Evolutionary conservation across 225 moss, liverwort and hornwort genomes (phyloP), one percentile per base, ranked within the genome.

Genomic region (Anthoceros angustus): DNA sequence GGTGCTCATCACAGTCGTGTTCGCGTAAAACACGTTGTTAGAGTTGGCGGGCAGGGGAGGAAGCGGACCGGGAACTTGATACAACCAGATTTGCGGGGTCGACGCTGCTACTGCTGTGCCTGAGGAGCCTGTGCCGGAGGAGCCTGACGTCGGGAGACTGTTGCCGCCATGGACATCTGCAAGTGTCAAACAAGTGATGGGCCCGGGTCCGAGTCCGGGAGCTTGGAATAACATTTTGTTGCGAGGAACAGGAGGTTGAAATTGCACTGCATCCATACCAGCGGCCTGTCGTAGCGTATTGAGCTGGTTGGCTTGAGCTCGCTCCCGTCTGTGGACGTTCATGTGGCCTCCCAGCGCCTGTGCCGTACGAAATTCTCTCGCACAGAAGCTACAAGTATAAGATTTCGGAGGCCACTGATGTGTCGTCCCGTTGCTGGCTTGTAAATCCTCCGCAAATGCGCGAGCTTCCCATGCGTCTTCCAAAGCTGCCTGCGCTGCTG

Each of bases 271-370:
- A 20, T 20, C 8, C 20, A 20, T 8, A 43, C 43, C 8, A 12
- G 49, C 49, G 49, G 49, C 7, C 18, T 23, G 12, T 55, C 12
- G 55, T 4, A 7, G 55, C 55, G 4, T 14, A 20, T 23, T 55
- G 18, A 15, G 55, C 14, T 18, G 62, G 14, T 73, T 77, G 0
- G 86, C 86, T 60, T 83, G 32, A 32, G 80, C 82, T 0, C 86
- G 74, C 77, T 89, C 86, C 10, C 77, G 72, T 24, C 82, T 39
- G 64, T 89, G 88, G 60, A 86, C 80, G 50, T 89, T 84, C 86
- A 89, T 89, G 73, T 86, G 88, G 0, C 86, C 84, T 14, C 88
- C 86, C 4, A 86, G 69, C 2, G 80, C 84, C 63, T 89, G 88
- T 0, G 86, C 88, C 2, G 86, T 84, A 12, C 77, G 78, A 15